A percentile compares a stretch with the other conserved stretches of the same genome.
Conservation (phyloP, 495 filamentous ascomycete species). For the Immersiella caudata region DNA sequence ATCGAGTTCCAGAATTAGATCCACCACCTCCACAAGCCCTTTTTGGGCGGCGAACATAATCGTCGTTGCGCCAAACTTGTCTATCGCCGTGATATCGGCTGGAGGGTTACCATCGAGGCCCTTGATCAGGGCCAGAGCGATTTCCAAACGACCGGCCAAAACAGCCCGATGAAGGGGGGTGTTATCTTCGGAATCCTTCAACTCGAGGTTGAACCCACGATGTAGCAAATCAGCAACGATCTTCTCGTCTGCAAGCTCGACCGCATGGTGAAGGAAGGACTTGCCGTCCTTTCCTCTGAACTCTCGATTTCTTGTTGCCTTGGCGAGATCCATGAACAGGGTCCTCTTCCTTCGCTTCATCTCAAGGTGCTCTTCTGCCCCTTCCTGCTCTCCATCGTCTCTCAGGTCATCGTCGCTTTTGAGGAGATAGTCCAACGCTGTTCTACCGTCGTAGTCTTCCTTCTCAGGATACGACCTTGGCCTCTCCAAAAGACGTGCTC, state of each 20-base stretch:
- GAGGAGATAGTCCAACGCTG: neutral
- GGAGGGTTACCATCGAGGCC: neutral
- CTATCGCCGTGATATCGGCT: neutral
- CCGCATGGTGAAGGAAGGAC: neutral
- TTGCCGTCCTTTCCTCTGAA: neutral
- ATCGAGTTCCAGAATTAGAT: neutral
- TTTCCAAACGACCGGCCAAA: neutral
- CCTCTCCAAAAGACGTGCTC: neutral
- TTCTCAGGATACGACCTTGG: neutral
- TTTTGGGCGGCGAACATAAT: neutral
- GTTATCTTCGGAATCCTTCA: neutral
- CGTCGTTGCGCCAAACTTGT: constrained; percentile 1
- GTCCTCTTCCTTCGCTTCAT: neutral
- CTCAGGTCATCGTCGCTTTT: neutral
- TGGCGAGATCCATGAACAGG: neutral
- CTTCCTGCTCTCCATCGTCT: neutral
- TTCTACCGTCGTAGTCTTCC: neutral
- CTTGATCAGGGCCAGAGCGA: neutral
- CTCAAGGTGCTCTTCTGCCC: neutral
- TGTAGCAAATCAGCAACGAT: neutral
- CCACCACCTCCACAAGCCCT: neutral
- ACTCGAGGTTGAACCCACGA: neutral
- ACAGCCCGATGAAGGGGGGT: neutral
- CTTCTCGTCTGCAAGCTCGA: neutral
- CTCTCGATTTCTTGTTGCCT: neutral